Conservation (phyloP, 1,284 basidiomycete genomes). For the Ceratobasidium theobromae region DNA sequence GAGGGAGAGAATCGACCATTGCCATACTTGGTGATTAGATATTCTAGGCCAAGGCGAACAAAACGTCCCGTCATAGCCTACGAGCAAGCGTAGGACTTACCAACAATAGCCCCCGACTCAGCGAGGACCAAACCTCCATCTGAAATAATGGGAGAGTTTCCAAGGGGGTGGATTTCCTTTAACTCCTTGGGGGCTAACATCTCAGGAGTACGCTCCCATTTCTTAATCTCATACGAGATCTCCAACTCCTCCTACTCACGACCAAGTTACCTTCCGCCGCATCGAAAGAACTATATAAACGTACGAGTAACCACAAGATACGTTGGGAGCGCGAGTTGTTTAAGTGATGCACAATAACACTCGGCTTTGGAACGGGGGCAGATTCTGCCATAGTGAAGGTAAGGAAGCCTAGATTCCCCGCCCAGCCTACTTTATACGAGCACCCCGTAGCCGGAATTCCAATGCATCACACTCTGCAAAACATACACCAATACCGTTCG, state of each 20-base stretch:
- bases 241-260: constrained; percentile 3
- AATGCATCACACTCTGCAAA: not conserved
- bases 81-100: constrained; percentile 40
- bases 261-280: not conserved
- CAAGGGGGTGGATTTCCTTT: constrained; percentile 48
- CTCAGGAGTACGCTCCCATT: constrained; percentile 48
- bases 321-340: constrained; percentile 56
- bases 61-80: not conserved
- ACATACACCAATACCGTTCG: no score
- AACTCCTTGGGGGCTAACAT: constrained; percentile 48
- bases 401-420: not conserved
- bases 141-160: constrained; percentile 53
- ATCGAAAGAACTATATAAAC: constrained; percentile 10
- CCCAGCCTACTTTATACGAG: not conserved
- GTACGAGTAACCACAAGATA: constrained; percentile 57
- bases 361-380: not conserved
- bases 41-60: constrained; percentile 27
- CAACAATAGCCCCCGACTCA: constrained; percentile 54
- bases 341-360: constrained; percentile 52
- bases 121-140: constrained; percentile 49
- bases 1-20: constrained; percentile 29
- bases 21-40: constrained; percentile 35
- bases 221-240: constrained; percentile 35
- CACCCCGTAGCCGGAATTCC: no score
- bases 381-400: not conserved